A percentile compares a stretch with the other conserved stretches of the same genome.
These are phyloP conservation scores for Pisolithus thermaeus DNA, from an alignment of 1,284 basidiomycete species.

Conservation along the genomic window DNA sequence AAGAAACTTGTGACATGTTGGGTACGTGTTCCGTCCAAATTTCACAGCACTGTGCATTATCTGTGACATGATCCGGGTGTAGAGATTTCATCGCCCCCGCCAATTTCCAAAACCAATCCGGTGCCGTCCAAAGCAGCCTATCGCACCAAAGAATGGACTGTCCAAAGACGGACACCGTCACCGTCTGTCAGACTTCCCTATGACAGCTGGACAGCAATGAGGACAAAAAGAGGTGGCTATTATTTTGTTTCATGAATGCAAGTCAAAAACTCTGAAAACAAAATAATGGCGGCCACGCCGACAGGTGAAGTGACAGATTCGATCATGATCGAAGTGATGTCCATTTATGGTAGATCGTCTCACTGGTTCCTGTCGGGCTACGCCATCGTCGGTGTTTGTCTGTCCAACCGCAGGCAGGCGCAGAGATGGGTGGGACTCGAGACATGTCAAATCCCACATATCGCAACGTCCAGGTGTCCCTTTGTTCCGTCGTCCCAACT, in stretches of 20 bases:
- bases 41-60: too few relatives aligned
- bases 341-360: constrained; percentile 2
- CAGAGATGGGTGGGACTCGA: neutral
- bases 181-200: too few relatives aligned
- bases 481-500: neutral
- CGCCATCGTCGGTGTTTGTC: neutral
- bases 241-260: neutral
- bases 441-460: neutral
- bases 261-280: neutral
- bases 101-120: too few relatives aligned
- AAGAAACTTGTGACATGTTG: too few relatives aligned
- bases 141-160: too few relatives aligned
- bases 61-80: too few relatives aligned
- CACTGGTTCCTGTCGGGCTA: neutral
- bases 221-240: too few relatives aligned
- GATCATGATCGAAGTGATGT: constrained; percentile 4
- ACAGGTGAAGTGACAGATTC: constrained; percentile 1
- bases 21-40: too few relatives aligned
- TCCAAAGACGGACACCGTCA: too few relatives aligned
- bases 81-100: too few relatives aligned
- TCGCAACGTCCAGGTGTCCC: neutral
- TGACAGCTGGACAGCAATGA: neutral
- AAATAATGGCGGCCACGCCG: neutral
- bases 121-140: too few relatives aligned
- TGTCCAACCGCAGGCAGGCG: neutral